Base-by-base conservation (phyloP, 495 filamentous ascomycete species). In the Daldinia childiae region DNA sequence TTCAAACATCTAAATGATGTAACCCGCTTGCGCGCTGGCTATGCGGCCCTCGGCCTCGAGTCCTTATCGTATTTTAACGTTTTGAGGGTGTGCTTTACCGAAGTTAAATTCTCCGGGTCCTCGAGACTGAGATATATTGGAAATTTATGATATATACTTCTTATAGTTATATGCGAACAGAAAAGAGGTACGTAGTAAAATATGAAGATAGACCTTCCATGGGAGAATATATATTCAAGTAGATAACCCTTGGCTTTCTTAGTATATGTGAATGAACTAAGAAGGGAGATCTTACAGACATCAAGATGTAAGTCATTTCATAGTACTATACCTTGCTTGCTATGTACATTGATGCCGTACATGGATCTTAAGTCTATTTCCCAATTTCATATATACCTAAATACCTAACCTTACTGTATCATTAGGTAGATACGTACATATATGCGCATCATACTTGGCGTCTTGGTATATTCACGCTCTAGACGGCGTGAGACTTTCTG, bases 51-150 rank as follows among this genome's bases (percentile, higher is more conserved):
- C 65, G 65, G 70, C 39, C 21, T 43, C 32, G 39, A 54, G n/a
- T 50, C 24, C 54, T 38, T 38, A 29, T 61, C 19, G 27, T 58
- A 32, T 45, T 67, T 68, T 68, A 73, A 48, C 56, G 60, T 68
- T 68, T 58, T 30, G 24, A 5, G 5, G 6, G 14, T 9, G 60
- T 21, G 50, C 5, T 34, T 32, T 14, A 41, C 21, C 12, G 39
- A 68, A 72, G 61, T 61, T 24, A 57, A 73, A 61, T 24, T 52
- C 11, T 56, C 39, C 30, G 19, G 58, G 68, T 43, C 26, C 48
- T 43, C 45, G 60, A 6, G 24, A 58, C 34, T 30, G 34, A 41
- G 45, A 60, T 41, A 43, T 29, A n/a, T n/a, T n/a, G n/a, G n/a
- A 8, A 11, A 27, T 12, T 6, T 30, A 58, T 27, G 50, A 51